Percentiles rank a stretch among this genome's conserved stretches.
These are phyloP conservation scores for Kuraishia piskuri DNA, from an alignment of 805 yeast genomes.

Conservation along the genomic window DNA sequence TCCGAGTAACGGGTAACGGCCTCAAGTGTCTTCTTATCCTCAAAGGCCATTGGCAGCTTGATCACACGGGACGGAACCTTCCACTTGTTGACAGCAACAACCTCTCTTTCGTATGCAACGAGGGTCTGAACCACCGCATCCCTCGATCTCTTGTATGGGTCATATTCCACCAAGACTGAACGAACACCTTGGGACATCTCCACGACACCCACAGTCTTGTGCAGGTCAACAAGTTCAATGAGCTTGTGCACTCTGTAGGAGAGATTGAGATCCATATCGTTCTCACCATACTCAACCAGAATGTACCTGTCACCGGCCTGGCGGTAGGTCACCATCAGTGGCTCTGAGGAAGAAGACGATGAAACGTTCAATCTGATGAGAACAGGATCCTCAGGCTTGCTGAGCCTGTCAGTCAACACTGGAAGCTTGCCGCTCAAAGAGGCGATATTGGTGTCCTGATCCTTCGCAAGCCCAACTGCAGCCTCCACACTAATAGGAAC, in stretches of 20 bases:
- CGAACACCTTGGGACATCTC: slow-evolving; percentile 98
- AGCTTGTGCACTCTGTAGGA: slow-evolving; percentile 80
- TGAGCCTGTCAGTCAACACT: slow-evolving; percentile 21
- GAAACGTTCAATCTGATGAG: slow-evolving; percentile 42
- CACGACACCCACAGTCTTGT: slow-evolving; percentile 69
- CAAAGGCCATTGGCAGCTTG: slow-evolving; percentile 93
- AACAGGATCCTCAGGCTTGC: slow-evolving; percentile 61
- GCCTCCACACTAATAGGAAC: slow-evolving; percentile 63
- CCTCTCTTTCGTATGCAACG: slow-evolving; percentile 67
- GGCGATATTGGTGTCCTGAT: slow-evolving; percentile 51
- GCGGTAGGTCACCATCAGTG: slow-evolving; percentile 76
- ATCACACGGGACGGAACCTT: slow-evolving; percentile 73
- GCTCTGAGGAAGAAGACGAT: slow-evolving; percentile 21
- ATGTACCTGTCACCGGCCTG: slow-evolving; percentile 97
- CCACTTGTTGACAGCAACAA: slow-evolving; percentile 74
- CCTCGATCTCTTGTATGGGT: slow-evolving; percentile 58
- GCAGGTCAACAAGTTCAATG: slow-evolving; percentile 58
- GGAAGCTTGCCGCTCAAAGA: slow-evolving; percentile 32
- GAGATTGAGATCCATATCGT: slow-evolving; percentile 74
- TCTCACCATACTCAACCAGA: slow-evolving; percentile 88
- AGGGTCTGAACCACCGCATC: slow-evolving; percentile 50
- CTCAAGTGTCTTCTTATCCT: slow-evolving; percentile 79
- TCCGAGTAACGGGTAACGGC: slow-evolving; percentile 90
- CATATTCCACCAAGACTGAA: slow-evolving; percentile 83
- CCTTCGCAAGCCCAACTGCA: slow-evolving; percentile 55